A percentile compares a stretch with the other conserved stretches of the same genome.
phyloP scores from a whole-genome alignment of 2,329 filamentous ascomycete genomes.

The Ophiosphaerella narmari region DNA sequence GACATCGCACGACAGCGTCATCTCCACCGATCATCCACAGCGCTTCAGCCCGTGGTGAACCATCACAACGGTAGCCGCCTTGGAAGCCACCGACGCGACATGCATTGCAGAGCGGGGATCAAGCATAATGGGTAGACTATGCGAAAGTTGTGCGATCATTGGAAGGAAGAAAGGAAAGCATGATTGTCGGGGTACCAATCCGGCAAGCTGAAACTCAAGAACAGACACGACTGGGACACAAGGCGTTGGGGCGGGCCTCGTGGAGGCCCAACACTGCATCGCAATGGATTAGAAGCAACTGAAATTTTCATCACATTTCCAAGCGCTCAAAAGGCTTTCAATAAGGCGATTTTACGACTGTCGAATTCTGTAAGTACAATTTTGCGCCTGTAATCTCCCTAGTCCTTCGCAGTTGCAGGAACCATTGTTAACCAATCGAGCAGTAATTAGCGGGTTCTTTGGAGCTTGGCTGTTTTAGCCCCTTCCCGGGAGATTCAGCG shows the following conservation, averaged over 20 bases:
- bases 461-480: conserved; percentile 22
- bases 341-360: conserved; percentile 14
- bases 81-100: conserved; percentile 11
- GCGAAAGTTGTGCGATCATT: conserved; percentile 16
- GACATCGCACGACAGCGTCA: conserved; percentile 8
- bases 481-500: conserved; percentile 13
- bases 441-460: not conserved
- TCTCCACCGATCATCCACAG: conserved; percentile 11
- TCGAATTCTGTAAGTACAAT: conserved; percentile 10
- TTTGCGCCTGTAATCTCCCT: conserved; percentile 13
- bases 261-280: conserved; percentile 7
- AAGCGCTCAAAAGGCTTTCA: conserved; percentile 24
- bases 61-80: conserved; percentile 11
- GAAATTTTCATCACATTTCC: conserved; percentile 12
- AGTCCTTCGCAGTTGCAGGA: conserved; percentile 2
- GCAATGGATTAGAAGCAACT: conserved; percentile 5
- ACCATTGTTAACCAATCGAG: conserved; percentile 21
- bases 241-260: conserved; percentile 19
- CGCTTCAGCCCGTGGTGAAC: conserved; percentile 11
- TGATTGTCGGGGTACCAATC: conserved; percentile 17
- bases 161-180: conserved; percentile 16
- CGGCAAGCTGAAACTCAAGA: conserved; percentile 27
- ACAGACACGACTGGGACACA: conserved; percentile 24
- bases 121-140: not conserved
- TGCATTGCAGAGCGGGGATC: conserved; percentile 2